Evolutionary conservation across 805 yeast species (phyloP), one percentile per base, ranked within the genome.

Genomic region (Candida anglica): DNA sequence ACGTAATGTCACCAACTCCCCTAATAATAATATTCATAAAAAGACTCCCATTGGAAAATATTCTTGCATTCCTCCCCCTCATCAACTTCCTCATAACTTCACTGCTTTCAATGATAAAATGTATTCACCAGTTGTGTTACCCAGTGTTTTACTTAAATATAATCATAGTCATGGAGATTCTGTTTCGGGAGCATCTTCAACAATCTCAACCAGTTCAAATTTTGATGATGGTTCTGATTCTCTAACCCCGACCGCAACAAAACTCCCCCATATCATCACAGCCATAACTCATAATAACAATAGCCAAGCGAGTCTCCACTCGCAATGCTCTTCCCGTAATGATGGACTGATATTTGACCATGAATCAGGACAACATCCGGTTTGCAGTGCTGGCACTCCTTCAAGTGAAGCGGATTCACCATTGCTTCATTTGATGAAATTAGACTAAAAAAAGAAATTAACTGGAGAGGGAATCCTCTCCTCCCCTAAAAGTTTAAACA

Each of bases 341-440:
- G 56, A 39, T 23, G 48, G 47, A 6, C 32, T 34, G 5, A 42
- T 54, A 5, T 57, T 56, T 35, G 62, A 58, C 34, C 32, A 35
- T 15, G 62, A 53, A 23, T 22, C 32, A 6, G 10, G 28, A 11
- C 39, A 43, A 30, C 40, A 51, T 17, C 42, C 53, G 15, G 40
- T 39, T 29, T 34, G 42, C 27, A 58, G 56, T 3, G 47, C 49
- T 9, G 40, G 48, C 6, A 60, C 68, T 22, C 69, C 69, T n/a
- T 40, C 50, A 16, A 58, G 62, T 36, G 61, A 54, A 30, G 56
- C 47, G 33, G 60, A 56, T 19, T 39, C 43, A 14, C 52, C 52
- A 10, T 32, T 37, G 21, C 40, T 42, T 18, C 29, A 36, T 23
- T 24, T 30, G 32, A 30, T 30, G 16, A 30, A 19, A 30, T 19